These are phyloP conservation scores for Penicillium sp. DNA, from an alignment of 2,329 filamentous ascomycete species.

Conservation along the genomic window DNA sequence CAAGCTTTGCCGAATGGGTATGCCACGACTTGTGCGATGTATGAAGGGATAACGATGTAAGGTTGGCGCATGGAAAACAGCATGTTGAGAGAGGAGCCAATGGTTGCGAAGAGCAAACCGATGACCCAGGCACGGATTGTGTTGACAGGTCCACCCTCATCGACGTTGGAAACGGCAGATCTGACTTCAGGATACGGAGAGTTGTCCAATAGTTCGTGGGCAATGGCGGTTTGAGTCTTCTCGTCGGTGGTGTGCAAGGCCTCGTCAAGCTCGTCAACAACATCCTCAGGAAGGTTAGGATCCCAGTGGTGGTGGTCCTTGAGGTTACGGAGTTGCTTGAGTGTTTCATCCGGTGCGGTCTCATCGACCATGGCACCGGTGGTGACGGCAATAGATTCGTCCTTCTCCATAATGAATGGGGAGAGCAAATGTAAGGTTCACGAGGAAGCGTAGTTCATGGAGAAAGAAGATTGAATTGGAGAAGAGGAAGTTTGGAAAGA, in stretches of 20 bases:
- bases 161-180: slow-evolving; percentile 65
- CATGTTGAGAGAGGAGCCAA: slow-evolving; percentile 64
- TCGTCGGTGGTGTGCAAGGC: slow-evolving; percentile 57
- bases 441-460: neutral
- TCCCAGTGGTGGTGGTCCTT: slow-evolving; percentile 65
- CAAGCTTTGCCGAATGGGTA: slow-evolving; percentile 54
- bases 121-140: slow-evolving; percentile 67
- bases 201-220: slow-evolving; percentile 64
- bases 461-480: neutral
- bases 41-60: slow-evolving; percentile 61
- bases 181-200: slow-evolving; percentile 69
- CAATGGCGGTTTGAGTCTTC: slow-evolving; percentile 59
- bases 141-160: slow-evolving; percentile 65
- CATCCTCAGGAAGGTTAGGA: slow-evolving; percentile 65
- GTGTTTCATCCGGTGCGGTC: slow-evolving; percentile 24
- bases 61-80: slow-evolving; percentile 60
- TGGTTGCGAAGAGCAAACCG: slow-evolving; percentile 60
- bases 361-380: slow-evolving; percentile 21
- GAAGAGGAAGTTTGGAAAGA: neutral
- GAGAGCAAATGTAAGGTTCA: neutral
- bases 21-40: slow-evolving; percentile 63
- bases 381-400: slow-evolving; percentile 25
- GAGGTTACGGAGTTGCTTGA: slow-evolving; percentile 54
- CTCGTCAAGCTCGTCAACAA: slow-evolving; percentile 62
- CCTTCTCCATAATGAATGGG: slow-evolving; percentile 18